phyloP scores from a whole-genome alignment of 768 basidiomycete species.

The Russula compacta region DNA sequence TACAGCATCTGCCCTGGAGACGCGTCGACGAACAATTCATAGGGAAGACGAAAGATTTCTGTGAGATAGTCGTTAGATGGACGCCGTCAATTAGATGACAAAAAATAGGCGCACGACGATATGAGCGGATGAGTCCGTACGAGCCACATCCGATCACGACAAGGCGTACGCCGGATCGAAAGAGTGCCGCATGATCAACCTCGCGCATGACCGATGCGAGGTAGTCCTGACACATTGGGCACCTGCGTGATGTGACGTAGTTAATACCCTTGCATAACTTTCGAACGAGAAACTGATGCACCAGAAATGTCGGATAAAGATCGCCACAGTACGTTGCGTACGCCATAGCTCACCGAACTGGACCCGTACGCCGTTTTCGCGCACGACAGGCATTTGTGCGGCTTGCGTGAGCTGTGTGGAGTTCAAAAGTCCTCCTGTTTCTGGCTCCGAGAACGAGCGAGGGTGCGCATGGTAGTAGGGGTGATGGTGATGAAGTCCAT shows the following conservation, averaged over 20 bases:
- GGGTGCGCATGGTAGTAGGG: conserved; percentile 14
- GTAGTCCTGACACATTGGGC: conserved; percentile 82
- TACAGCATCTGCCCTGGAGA: conserved; percentile 48
- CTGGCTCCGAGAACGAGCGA: conserved; percentile 24
- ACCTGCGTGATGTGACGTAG: conserved; percentile 33
- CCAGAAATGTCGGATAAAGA: conserved; percentile 89
- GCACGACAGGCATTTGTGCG: conserved; percentile 51
- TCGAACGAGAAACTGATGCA: conserved; percentile 19
- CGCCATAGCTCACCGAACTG: conserved; percentile 62
- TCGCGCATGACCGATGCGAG: conserved; percentile 54
- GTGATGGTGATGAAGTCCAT: conserved; percentile 3
- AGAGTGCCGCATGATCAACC: conserved; percentile 39
- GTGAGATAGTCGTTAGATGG: not conserved
- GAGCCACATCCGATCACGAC: conserved; percentile 77
- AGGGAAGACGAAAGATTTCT: conserved; percentile 64
- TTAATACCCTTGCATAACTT: conserved; percentile 7
- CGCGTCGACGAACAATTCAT: conserved; percentile 75
- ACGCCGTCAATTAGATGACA: not conserved
- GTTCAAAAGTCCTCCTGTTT: conserved; percentile 45
- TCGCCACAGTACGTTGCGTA: conserved; percentile 51
- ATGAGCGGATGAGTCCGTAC: conserved; percentile 65
- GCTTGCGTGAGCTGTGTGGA: conserved; percentile 50
- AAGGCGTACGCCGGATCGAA: conserved; percentile 44
- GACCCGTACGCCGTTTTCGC: conserved; percentile 56
- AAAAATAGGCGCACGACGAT: conserved; percentile 39